phyloP scores from a whole-genome alignment of 2,329 filamentous ascomycete species.

The Tympanopsis confertula region DNA sequence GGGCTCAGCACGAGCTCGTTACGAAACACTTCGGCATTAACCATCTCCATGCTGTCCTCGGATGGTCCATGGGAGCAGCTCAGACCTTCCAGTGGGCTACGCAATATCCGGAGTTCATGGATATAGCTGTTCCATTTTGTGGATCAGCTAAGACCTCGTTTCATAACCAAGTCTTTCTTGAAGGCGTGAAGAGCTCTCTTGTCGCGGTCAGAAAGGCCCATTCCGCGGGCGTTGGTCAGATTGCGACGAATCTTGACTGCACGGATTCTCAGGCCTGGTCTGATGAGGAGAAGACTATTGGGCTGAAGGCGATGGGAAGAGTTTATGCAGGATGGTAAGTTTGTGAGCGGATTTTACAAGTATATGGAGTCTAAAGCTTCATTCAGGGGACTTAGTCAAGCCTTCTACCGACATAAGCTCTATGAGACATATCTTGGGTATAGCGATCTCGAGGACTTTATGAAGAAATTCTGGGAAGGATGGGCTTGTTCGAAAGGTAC shows the following conservation, averaged over 20 bases:
- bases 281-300: conserved; percentile 36
- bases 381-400: conserved; percentile 60
- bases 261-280: conserved; percentile 34
- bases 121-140: conserved; percentile 54
- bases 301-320: conserved; percentile 60
- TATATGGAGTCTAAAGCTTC: background rate
- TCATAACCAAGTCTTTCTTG: conserved; percentile 59
- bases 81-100: conserved; percentile 56
- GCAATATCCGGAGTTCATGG: conserved; percentile 54
- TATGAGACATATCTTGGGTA: conserved; percentile 54
- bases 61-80: conserved; percentile 62
- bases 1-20: conserved; percentile 54
- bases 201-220: conserved; percentile 41
- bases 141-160: conserved; percentile 50
- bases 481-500: conserved; percentile 59
- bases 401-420: conserved; percentile 65
- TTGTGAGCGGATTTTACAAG: background rate
- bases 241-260: conserved; percentile 22
- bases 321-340: conserved; percentile 59
- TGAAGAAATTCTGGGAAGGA: conserved; percentile 64
- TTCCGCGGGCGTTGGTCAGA: conserved; percentile 37
- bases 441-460: conserved; percentile 60
- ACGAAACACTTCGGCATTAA: conserved; percentile 48
- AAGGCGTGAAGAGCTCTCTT: conserved; percentile 50
- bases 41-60: conserved; percentile 50